Evolutionary conservation across 140 eudicot genomes (phyloP).

Genomic region (Oenanthe javanica): DNA sequence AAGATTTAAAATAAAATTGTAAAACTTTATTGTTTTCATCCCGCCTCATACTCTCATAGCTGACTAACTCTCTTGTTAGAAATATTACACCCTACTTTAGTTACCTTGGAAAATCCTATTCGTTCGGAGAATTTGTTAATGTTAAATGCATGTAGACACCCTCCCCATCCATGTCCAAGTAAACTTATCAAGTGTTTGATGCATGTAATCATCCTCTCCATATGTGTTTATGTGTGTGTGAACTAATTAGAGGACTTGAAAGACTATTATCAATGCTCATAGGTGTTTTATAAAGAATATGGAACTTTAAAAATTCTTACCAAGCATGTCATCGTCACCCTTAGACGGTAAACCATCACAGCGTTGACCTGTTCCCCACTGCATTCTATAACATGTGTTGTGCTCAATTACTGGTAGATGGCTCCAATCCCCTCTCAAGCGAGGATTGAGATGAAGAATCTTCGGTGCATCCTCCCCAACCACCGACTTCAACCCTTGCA

Average conservation of each 20-base stretch:
- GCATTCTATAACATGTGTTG: conserved; percentile 91
- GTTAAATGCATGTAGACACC: not conserved
- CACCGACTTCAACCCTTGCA: conserved; percentile 82
- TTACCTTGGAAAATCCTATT: not conserved
- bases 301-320: conserved; percentile 29
- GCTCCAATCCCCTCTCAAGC: conserved; percentile 96
- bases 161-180: not conserved
- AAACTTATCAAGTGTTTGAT: not conserved
- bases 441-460: conserved; percentile 80
- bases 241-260: not conserved
- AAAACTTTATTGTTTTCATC: not conserved
- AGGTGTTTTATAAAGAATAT: not conserved
- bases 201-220: not conserved
- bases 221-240: too few species aligned
- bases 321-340: conserved; percentile 67
- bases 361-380: conserved; percentile 85
- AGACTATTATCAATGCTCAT: not conserved
- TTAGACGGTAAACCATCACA: conserved; percentile 73
- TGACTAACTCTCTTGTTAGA: not conserved
- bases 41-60: not conserved
- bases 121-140: not conserved
- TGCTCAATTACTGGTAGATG: conserved; percentile 82
- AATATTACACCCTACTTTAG: not conserved
- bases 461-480: conserved; percentile 91
- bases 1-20: not conserved